These are phyloP conservation scores for Psidium guajava DNA, from an alignment of 345 rosid species.

Conservation along the genomic window DNA sequence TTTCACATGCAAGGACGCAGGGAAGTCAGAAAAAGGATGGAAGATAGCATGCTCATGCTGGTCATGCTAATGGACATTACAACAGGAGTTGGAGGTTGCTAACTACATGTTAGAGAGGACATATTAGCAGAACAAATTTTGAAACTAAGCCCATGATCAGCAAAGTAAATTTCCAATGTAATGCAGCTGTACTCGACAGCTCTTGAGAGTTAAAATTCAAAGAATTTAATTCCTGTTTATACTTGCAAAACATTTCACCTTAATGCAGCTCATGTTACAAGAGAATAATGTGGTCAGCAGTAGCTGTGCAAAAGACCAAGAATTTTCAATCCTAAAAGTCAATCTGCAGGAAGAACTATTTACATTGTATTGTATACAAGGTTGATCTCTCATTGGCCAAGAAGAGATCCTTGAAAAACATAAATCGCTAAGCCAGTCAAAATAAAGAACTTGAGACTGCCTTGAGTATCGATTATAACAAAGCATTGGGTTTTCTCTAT, in stretches of 20 bases:
- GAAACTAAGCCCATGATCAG: not conserved
- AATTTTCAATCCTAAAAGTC: not conserved
- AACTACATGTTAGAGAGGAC: not conserved
- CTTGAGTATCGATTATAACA: not conserved
- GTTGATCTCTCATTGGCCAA: not conserved
- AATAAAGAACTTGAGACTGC: not conserved
- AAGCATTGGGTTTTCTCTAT: not conserved
- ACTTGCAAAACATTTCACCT: not conserved
- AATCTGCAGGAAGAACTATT: not conserved
- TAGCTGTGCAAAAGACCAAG: not conserved
- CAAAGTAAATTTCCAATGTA: not conserved
- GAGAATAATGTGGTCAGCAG: not conserved
- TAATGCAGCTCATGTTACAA: not conserved
- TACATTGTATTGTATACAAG: not conserved
- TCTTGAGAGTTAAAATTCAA: not conserved
- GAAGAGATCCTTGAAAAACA: not conserved
- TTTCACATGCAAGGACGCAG: not conserved
- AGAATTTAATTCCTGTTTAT: not conserved
- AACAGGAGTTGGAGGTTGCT: not conserved
- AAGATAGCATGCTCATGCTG: not conserved
- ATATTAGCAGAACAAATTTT: not conserved
- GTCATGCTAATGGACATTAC: not conserved
- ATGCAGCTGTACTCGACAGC: not conserved
- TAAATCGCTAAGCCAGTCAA: not conserved
- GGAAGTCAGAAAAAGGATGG: not conserved